Evolutionary conservation across 768 basidiomycete genomes (phyloP).

Genomic region (Albatrellus ellisii): DNA sequence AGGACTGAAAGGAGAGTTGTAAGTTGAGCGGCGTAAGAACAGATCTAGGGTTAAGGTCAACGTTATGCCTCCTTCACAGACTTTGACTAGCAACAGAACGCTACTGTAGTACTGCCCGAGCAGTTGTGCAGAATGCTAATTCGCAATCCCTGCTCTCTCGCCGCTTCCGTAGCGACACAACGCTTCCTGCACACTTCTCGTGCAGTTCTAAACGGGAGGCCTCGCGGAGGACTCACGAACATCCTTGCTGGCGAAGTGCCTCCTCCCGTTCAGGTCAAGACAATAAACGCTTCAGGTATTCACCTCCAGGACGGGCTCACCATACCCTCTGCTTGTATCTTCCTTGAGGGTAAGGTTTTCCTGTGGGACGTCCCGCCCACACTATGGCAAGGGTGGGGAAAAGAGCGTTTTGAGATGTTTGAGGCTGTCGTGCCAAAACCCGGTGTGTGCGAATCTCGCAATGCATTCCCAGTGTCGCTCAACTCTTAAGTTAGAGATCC

Average conservation of each 20-base stretch:
- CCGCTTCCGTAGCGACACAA: constrained; percentile 1
- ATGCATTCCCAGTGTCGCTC: not conserved
- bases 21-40: too few species aligned
- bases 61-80: too few species aligned
- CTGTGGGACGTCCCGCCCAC: constrained; percentile 75
- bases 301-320: constrained; percentile 68
- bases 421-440: constrained; percentile 76
- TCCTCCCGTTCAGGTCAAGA: constrained; percentile 59
- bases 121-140: too few species aligned
- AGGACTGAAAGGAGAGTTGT: too few species aligned
- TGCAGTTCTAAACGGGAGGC: constrained; percentile 1
- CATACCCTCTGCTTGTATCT: constrained; percentile 65
- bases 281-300: constrained; percentile 50
- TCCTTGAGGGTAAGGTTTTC: constrained; percentile 77
- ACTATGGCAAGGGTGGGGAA: constrained; percentile 57
- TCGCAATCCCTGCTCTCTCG: too few species aligned
- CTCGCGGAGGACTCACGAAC: constrained; percentile 35
- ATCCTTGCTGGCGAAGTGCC: constrained; percentile 59
- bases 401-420: constrained; percentile 68
- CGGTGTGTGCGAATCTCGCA: constrained; percentile 35
- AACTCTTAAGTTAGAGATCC: constrained; percentile 47
- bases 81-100: not conserved
- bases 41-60: too few species aligned
- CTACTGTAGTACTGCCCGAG: not conserved
- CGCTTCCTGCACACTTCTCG: constrained; percentile 7